These are phyloP conservation scores for Aureobasidium pullulans DNA, from an alignment of 2,329 filamentous ascomycete genomes.

Conservation along the genomic window DNA sequence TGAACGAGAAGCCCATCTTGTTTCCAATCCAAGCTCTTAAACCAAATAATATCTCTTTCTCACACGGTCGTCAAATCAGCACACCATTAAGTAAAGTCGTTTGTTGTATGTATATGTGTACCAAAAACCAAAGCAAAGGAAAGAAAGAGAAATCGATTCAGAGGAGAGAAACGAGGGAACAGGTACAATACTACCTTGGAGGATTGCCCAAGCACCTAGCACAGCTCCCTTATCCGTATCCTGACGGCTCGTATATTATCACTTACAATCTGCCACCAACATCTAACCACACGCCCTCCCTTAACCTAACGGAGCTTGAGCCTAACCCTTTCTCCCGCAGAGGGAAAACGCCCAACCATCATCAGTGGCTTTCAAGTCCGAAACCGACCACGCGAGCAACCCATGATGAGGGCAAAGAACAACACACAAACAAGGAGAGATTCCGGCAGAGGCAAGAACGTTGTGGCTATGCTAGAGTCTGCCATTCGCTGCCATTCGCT, in stretches of 20 bases:
- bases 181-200: not conserved
- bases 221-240: not conserved
- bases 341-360: not conserved
- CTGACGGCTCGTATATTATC: not conserved
- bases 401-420: not conserved
- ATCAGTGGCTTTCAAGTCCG: not conserved
- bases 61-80: too few relatives aligned
- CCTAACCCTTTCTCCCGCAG: not conserved
- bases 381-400: too few relatives aligned
- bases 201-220: too few relatives aligned
- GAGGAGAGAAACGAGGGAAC: not conserved
- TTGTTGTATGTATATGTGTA: not conserved
- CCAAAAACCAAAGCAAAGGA: not conserved
- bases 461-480: not conserved
- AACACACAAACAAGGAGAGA: not conserved
- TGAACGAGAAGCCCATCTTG: not conserved
- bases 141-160: not conserved
- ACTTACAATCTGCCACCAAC: not conserved
- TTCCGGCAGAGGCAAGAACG: not conserved
- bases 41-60: not conserved
- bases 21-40: not conserved
- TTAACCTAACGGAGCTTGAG: not conserved
- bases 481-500: not conserved
- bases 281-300: not conserved
- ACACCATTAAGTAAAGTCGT: not conserved